phyloP scores from a whole-genome alignment of 2,329 filamentous ascomycete genomes.

The Emmonsiellopsis sp. region DNA sequence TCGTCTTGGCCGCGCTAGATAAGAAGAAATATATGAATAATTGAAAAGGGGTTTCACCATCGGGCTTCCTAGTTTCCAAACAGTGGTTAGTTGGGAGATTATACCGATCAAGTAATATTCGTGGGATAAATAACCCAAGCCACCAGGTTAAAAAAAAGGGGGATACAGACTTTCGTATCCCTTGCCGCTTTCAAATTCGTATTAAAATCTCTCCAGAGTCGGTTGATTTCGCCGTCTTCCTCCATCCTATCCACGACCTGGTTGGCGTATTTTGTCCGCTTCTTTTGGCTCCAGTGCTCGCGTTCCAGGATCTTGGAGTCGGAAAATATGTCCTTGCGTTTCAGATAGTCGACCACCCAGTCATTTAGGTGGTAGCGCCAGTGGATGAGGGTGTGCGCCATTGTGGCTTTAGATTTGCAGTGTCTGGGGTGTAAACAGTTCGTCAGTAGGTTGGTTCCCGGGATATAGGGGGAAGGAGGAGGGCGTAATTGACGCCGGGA shows the following conservation, averaged over 20 bases:
- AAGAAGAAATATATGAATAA: not conserved
- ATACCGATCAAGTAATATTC: not conserved
- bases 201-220: slow-evolving; percentile 58
- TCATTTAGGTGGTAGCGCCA: slow-evolving; percentile 68
- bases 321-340: slow-evolving; percentile 47
- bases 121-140: not conserved
- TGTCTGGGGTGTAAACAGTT: slow-evolving; percentile 23
- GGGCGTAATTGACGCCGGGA: not conserved
- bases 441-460: not conserved
- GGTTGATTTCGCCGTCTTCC: slow-evolving; percentile 46
- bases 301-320: slow-evolving; percentile 51
- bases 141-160: too few species aligned
- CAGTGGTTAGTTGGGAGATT: not conserved
- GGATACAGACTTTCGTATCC: slow-evolving; percentile 33
- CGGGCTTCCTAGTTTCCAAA: slow-evolving; percentile 4
- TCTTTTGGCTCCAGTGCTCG: slow-evolving; percentile 51
- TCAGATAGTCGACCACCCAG: slow-evolving; percentile 57
- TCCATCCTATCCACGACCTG: slow-evolving; percentile 58
- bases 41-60: slow-evolving; percentile 3
- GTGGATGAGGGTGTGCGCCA: slow-evolving; percentile 62
- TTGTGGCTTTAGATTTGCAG: slow-evolving; percentile 56
- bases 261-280: slow-evolving; percentile 52
- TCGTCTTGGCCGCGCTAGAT: not conserved
- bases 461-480: not conserved
- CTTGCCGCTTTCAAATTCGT: slow-evolving; percentile 50